Base-by-base conservation (phyloP, 164 flowering plant species). In the Macadamia tetraphylla region DNA sequence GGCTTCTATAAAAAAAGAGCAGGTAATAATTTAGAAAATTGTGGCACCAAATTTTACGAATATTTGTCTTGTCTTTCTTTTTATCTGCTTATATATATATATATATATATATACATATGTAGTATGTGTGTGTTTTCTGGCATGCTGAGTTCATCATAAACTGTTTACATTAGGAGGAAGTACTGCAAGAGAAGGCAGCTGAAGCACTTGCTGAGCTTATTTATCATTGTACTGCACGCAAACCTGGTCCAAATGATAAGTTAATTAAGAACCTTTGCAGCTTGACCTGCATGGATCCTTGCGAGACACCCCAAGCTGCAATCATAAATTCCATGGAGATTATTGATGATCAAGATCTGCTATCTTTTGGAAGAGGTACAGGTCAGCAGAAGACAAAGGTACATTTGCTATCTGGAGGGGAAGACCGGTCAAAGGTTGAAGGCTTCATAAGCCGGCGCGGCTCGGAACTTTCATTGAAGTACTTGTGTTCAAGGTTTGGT, bases 171-270 rank as follows among this genome's bases (percentile, higher is more conserved):
- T 40, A 93, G 98, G 99, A 92, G 83, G 98, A 95, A 81, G 76
- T 86, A 67, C 79, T 95, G 71, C 99, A 95, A 77, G 78, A 84
- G 69, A 88, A 86, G 83, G 90, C 98, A 42, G 97, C 98, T 53
- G 99, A 95, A 76, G 96, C 94, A 15, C 89, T 95, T 64, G 93
- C 97, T 43, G 96, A 95, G 79, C 97, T 95, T 63, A 88, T 95
- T 75, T 81, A 57, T 76, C 80, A 75, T 67, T 95, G 99, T 74
- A 78, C 85, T 44, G 76, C 77, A 42, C 91, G 98, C 29, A 92
- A 71, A 75, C 96, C 97, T 61, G 75, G 96, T 70, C 96, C 99
- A 65, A 89, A 88, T 80, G 99, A 95, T 72, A 95, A 95, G 80
- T 78, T 95, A 71, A 82, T 92, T 15, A 95, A 95, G 79, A 95